Conservation (phyloP, 805 yeast genomes). For the Zygotorulaspora florentina region DNA sequence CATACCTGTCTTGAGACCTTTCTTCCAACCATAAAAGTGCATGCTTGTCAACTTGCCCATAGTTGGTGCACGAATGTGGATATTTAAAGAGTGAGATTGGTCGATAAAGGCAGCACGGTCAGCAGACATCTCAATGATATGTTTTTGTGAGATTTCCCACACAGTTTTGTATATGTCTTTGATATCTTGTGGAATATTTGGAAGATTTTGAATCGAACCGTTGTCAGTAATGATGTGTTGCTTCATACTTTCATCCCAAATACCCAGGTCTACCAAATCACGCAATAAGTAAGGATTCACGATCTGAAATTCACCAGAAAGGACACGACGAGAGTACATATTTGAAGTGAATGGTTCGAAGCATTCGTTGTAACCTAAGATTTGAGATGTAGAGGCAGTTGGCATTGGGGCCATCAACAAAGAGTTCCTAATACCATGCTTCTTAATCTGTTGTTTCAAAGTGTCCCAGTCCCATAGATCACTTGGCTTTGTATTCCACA, state of each 20-base stretch:
- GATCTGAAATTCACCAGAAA: conserved; percentile 91
- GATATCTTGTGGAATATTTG: conserved; percentile 67
- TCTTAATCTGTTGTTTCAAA: conserved; percentile 54
- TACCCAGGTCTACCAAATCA: conserved; percentile 74
- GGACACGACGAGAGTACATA: conserved; percentile 82
- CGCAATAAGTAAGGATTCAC: conserved; percentile 82
- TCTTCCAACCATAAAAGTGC: conserved; percentile 99
- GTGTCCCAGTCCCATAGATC: conserved; percentile 81
- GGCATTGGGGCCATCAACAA: conserved; percentile 94
- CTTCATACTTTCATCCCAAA: conserved; percentile 81
- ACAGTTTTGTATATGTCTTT: conserved; percentile 86
- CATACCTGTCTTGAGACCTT: conserved; percentile 98
- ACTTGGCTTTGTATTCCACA: conserved; percentile 81
- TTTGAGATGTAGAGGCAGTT: conserved; percentile 96
- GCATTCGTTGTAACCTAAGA: conserved; percentile 89
- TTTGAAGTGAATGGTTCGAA: conserved; percentile 95
- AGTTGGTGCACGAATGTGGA: conserved; percentile 84
- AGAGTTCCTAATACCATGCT: conserved; percentile 80
- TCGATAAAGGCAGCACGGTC: conserved; percentile 77
- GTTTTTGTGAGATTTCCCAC: conserved; percentile 91
- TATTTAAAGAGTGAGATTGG: conserved; percentile 91
- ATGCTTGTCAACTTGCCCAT: conserved; percentile 95
- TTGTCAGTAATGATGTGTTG: conserved; percentile 67
- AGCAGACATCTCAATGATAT: conserved; percentile 79
- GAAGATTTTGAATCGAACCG: conserved; percentile 81